Evolutionary conservation across 2,329 filamentous ascomycete genomes (phyloP), one percentile per base, ranked within the genome.

Genomic region (Cercospora sesami): DNA sequence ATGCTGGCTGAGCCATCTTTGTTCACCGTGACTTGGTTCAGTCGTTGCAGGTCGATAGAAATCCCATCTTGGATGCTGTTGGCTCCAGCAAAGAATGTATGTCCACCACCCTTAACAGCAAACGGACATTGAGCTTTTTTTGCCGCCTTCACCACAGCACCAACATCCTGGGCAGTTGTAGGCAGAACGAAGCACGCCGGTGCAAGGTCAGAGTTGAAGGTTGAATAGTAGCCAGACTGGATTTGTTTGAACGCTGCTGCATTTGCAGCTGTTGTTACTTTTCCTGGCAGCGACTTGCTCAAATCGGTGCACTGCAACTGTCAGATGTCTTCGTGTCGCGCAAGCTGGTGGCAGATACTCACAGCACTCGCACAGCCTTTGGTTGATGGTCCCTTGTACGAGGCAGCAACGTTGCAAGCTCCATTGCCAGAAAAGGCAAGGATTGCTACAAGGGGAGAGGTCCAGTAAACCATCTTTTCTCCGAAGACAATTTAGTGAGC

Each of bases 51-150:
- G 33, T 73, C 70, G 23, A 78, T 72, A 1, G 73, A 74, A 16
- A 78, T 68, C 12, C 75, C 76, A 39, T 60, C 69, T 18, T 72
- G 26, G 26, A 74, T 72, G 53, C 71, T 77, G n/a, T 70, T 72
- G 9, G 69, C 69, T 30, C 72, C 74, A 5, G 68, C 51, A 18
- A 71, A 73, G n/a, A 69, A 62, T 16, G 72, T 66, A 63, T 77
- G 75, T 6, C 76, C 76, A 8, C 75, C 76, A 51, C 70, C 71
- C 59, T 72, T 73, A 4, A 76, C 71, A 18, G 75, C 76, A 51
- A 78, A 76, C 1, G 65, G 69, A 63, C 74, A 75, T 63, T 71
- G 36, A 3, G 63, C 53, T n/a, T 51, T 28, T 26, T 62, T 68
- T 2, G 64, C 42, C 16, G 67, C 55, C 21, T 53, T 61, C n/a